A percentile compares a stretch with the other conserved stretches of the same genome.
Evolutionary conservation across 345 rosid genomes (phyloP).

Genomic region (Linum tenue): DNA sequence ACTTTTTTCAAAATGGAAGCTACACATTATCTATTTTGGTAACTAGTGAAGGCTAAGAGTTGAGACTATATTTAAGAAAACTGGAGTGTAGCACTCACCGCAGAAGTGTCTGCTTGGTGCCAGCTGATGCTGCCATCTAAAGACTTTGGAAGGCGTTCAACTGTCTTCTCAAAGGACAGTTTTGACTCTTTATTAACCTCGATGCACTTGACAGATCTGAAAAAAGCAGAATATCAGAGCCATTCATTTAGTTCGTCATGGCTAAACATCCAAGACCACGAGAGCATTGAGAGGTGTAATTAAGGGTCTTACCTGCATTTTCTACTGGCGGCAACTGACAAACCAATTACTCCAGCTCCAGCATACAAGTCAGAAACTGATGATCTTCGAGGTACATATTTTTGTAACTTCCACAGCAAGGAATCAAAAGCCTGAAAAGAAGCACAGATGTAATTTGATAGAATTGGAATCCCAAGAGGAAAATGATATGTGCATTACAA

Average conservation of each 20-base stretch:
- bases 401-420: constrained; percentile 79
- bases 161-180: constrained; percentile 77
- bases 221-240: constrained; percentile 12
- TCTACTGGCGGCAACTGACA: constrained; percentile 73
- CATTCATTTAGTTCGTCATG: not conserved
- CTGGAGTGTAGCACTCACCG: constrained; percentile 34
- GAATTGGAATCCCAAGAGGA: not conserved
- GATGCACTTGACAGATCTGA: constrained; percentile 78
- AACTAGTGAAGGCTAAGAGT: not conserved
- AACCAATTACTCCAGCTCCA: constrained; percentile 94
- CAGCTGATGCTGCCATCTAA: constrained; percentile 70
- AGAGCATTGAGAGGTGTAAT: constrained; percentile 4
- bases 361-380: constrained; percentile 90
- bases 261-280: not conserved
- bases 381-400: constrained; percentile 75
- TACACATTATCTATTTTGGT: not conserved
- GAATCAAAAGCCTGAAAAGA: constrained; percentile 57
- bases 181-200: constrained; percentile 91
- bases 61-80: not conserved
- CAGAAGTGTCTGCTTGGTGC: constrained; percentile 84
- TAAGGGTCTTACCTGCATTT: constrained; percentile 67
- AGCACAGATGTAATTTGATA: not conserved
- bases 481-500: not conserved
- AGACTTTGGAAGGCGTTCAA: constrained; percentile 63
- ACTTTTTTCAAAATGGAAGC: too few relatives aligned